These are phyloP conservation scores for Carex pumila DNA, from an alignment of 176 grass and related monocot genomes.

Conservation along the genomic window DNA sequence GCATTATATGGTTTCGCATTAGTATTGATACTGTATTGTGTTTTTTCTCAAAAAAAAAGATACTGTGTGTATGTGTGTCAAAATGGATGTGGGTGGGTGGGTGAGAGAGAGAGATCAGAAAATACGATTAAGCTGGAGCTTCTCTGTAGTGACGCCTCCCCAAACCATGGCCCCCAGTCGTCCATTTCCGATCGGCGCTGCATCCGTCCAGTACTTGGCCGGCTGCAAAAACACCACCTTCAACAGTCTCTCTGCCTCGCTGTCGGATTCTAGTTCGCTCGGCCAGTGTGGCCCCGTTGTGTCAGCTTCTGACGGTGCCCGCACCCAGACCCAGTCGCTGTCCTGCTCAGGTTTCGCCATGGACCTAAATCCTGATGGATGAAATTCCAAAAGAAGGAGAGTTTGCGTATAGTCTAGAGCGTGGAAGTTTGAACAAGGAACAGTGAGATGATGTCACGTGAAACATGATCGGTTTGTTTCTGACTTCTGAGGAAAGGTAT, in stretches of 20 bases:
- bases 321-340: slow-evolving; percentile 57
- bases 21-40: not conserved
- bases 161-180: slow-evolving; percentile 76
- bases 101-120: not conserved
- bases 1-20: no score
- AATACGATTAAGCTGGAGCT: slow-evolving; percentile 86
- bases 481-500: not conserved
- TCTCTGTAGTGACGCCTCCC: slow-evolving; percentile 72
- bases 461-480: not conserved
- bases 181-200: slow-evolving; percentile 74
- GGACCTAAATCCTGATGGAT: not conserved
- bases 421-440: not conserved
- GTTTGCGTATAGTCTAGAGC: not conserved
- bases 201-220: slow-evolving; percentile 65
- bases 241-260: slow-evolving; percentile 31
- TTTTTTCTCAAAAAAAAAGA: no score
- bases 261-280: slow-evolving; percentile 2
- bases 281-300: slow-evolving; percentile 7
- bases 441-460: not conserved
- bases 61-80: not conserved
- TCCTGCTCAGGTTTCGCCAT: slow-evolving; percentile 25
- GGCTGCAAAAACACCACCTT: slow-evolving; percentile 64
- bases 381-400: not conserved
- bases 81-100: no score
- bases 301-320: slow-evolving; percentile 39